Evolutionary conservation across 2,329 filamentous ascomycete species (phyloP).

Genomic region (Trichoderma pleuroti): DNA sequence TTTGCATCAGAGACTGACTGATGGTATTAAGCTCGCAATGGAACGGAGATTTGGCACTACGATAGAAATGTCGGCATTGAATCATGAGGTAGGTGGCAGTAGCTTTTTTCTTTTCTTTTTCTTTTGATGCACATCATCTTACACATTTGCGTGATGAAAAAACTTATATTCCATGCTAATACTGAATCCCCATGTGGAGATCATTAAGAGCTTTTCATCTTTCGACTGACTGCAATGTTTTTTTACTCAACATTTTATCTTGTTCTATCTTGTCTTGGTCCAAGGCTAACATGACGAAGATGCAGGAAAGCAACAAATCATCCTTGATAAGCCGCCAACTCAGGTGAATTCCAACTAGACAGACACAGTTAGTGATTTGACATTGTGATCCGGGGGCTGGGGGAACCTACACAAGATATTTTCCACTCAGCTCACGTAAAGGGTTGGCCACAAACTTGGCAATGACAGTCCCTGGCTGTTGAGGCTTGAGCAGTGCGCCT

Average conservation of each 20-base stretch:
- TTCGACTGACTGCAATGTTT: constrained; percentile 62
- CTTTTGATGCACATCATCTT: constrained; percentile 16
- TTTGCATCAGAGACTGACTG: constrained; percentile 3
- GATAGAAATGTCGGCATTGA: background rate
- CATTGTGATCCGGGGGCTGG: background rate
- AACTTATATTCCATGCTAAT: constrained; percentile 74
- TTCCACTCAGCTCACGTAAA: constrained; percentile 66
- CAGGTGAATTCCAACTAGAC: constrained; percentile 39
- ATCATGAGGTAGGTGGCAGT: constrained; percentile 28
- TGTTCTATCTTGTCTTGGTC: constrained; percentile 4
- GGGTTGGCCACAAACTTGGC: constrained; percentile 69
- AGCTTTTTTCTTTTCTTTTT: constrained; percentile 21
- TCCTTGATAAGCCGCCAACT: constrained; percentile 53
- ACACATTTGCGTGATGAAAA: constrained; percentile 57
- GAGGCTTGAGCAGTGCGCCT: constrained; percentile 72
- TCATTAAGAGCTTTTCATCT: constrained; percentile 76
- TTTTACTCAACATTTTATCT: constrained; percentile 23
- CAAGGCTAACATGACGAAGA: constrained; percentile 22
- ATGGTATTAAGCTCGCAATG: background rate
- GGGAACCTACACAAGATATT: constrained; percentile 61
- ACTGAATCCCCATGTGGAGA: constrained; percentile 65
- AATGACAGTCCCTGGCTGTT: constrained; percentile 83
- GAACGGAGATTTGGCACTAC: background rate
- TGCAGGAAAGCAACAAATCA: constrained; percentile 20
- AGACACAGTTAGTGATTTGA: constrained; percentile 5